phyloP scores from a whole-genome alignment of 495 filamentous ascomycete species.

The Daldinia grandis region DNA sequence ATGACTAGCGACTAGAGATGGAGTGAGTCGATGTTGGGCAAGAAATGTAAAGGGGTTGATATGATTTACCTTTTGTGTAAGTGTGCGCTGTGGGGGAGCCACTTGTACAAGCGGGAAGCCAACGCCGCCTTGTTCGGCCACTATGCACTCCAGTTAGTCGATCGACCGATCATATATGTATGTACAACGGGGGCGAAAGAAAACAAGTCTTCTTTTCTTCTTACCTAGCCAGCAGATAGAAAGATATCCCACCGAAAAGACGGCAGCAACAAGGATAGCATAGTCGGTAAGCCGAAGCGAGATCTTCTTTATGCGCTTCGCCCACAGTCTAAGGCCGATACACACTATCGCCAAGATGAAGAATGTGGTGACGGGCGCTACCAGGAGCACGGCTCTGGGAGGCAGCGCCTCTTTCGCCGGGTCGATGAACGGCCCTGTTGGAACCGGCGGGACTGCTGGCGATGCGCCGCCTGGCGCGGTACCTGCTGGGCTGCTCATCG shows the following conservation, averaged over 20 bases:
- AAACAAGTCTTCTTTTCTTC: not conserved
- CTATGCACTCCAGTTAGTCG: not conserved
- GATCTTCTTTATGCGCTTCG: conserved; percentile 6
- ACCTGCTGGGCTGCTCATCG: not conserved
- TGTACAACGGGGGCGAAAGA: not conserved
- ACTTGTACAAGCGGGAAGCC: not conserved
- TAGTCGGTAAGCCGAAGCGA: not conserved
- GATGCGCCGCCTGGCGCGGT: not conserved
- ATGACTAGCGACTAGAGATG: not conserved
- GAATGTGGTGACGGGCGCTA: not conserved
- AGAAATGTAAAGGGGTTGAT: not conserved
- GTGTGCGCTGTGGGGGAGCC: not conserved
- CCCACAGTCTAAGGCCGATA: conserved; percentile 5
- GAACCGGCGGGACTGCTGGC: not conserved
- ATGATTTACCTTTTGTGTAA: not conserved
- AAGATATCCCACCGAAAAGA: not conserved
- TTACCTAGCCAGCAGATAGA: conserved; percentile 1
- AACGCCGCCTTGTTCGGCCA: not conserved
- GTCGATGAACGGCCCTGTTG: not conserved
- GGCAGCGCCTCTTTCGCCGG: not conserved
- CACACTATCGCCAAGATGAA: not conserved
- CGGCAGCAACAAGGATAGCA: not conserved
- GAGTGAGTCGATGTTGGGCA: not conserved
- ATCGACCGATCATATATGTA: not conserved
- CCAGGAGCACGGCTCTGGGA: not conserved